These are phyloP conservation scores for Saraca asoca DNA, from an alignment of 331 rosid species.

Conservation along the genomic window DNA sequence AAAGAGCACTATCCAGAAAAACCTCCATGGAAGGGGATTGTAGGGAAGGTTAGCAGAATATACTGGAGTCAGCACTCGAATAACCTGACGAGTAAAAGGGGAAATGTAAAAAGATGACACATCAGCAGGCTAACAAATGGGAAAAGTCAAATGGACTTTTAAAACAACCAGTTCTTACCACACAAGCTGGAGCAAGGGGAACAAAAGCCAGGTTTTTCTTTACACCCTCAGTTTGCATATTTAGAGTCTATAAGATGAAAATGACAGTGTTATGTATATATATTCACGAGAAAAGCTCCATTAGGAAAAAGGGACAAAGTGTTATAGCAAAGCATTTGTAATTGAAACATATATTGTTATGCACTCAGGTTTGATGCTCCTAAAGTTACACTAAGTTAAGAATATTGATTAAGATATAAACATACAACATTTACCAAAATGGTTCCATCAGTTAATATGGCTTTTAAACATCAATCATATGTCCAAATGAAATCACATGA, in stretches of 20 bases:
- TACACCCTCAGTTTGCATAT: slow-evolving; percentile 58
- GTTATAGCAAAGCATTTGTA: neutral
- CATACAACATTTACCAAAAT: slow-evolving; percentile 17
- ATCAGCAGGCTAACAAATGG: slow-evolving; percentile 17
- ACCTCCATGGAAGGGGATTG: slow-evolving; percentile 75
- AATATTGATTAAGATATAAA: slow-evolving; percentile 14
- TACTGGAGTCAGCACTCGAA: slow-evolving; percentile 92
- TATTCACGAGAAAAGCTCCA: slow-evolving; percentile 28
- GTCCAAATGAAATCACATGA: slow-evolving; percentile 29
- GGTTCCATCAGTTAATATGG: slow-evolving; percentile 12
- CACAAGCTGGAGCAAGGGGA: slow-evolving; percentile 98
- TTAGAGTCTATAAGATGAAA: slow-evolving; percentile 61
- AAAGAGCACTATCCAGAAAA: slow-evolving; percentile 63
- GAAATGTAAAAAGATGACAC: neutral
- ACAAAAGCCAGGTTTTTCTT: slow-evolving; percentile 87
- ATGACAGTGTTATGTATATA: slow-evolving; percentile 27
- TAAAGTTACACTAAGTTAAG: slow-evolving; percentile 18
- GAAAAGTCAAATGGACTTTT: slow-evolving; percentile 10
- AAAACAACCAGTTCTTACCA: slow-evolving; percentile 60
- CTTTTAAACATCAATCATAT: slow-evolving; percentile 19
- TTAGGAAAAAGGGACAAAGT: slow-evolving; percentile 1
- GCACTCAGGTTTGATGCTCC: slow-evolving; percentile 24
- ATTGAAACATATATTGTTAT: too few species aligned
- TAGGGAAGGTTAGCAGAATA: slow-evolving; percentile 74
- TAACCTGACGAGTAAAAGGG: slow-evolving; percentile 55